Evolutionary conservation across 2,329 filamentous ascomycete genomes (phyloP), one percentile per base, ranked within the genome.

Genomic region (Chaetomium globosum): DNA sequence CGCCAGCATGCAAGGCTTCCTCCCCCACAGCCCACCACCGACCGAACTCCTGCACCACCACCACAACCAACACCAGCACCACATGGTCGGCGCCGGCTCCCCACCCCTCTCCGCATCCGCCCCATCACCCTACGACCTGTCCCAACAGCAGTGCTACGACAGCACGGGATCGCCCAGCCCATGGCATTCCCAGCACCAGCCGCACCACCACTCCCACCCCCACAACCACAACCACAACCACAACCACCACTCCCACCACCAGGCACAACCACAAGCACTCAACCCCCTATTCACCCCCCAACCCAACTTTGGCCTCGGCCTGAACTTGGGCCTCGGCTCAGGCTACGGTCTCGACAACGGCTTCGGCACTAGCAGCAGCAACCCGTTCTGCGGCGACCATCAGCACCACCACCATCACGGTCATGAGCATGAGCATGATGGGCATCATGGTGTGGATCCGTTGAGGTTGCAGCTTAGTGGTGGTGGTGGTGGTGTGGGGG

Each of bases 11-110:
- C 71, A 74, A 1, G 66, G 73, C 9, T 70, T 65, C n/a, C 66
- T 77, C 65, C 69, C 72, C 10, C 71, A 75, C 30, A 79, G 75
- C 54, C 75, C 77, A 23, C 36, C 58, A 8, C 36, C 58, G 19
- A 71, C 67, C 67, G 75, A 77, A 39, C 72, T 79, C 63, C 61
- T 79, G 43, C 70, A 72, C 43, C 48, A 31, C 7, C 58, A 61
- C 13, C 54, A 28, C 21, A 30, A 31, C 23, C 39, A 51, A 7
- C n/a, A 57, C 9, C 53, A 58, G 3, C 48, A 59, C 10, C 56
- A 59, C 9, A 10, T 54, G 13, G 60, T 61, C 2, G 65, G 61
- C 21, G 61, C 61, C 30, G 61, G 57, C 3, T 63, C 64, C 10
- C 53, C 61, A 4, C 66, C 33, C 16, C 73, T 1, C 77, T 77